Evolutionary conservation across 1,139 yeast species (phyloP).

Genomic region (Kodamaea suecica): DNA sequence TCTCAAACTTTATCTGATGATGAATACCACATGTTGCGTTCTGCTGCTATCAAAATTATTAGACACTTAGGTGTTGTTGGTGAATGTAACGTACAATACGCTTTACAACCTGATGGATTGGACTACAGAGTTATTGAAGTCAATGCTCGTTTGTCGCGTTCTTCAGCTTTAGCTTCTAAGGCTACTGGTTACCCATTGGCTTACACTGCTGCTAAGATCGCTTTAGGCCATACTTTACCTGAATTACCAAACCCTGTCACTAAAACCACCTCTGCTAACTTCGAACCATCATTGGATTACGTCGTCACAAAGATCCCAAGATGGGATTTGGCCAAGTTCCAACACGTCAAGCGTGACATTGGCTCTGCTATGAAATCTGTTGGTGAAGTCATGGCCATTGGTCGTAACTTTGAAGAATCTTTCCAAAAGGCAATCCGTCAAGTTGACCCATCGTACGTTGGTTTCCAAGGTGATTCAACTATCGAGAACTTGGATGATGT

Average conservation of each 20-base stretch:
- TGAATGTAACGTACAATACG: conserved; percentile 98
- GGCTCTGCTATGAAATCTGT: conserved; percentile 98
- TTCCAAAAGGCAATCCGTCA: conserved; percentile 98
- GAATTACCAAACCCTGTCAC: conserved; percentile 97
- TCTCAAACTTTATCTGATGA: conserved; percentile 96
- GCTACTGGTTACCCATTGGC: conserved; percentile 99
- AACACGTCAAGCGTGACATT: conserved; percentile 87
- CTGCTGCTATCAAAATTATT: conserved; percentile 95
- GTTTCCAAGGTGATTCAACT: conserved; percentile 80
- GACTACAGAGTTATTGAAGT: conserved; percentile 97
- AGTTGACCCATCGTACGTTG: conserved; percentile 86
- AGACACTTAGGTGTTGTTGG: conserved; percentile 99
- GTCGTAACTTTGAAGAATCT: conserved; percentile 95
- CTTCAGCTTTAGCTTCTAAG: conserved; percentile 96
- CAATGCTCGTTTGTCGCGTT: conserved; percentile 94
- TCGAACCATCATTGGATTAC: conserved; percentile 95
- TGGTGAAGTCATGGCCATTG: conserved; percentile 99
- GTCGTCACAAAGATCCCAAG: conserved; percentile 97
- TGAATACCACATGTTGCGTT: conserved; percentile 95
- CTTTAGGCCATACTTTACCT: conserved; percentile 89
- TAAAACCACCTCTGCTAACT: conserved; percentile 91
- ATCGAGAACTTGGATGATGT: conserved; percentile 78
- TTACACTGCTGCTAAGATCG: conserved; percentile 97
- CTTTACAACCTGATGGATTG: conserved; percentile 90
- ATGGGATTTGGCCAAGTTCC: conserved; percentile 96